A percentile compares a stretch with the other conserved stretches of the same genome.
These are phyloP conservation scores for Trichoderma koningiopsis DNA, from an alignment of 2,329 filamentous ascomycete species.

Conservation along the genomic window DNA sequence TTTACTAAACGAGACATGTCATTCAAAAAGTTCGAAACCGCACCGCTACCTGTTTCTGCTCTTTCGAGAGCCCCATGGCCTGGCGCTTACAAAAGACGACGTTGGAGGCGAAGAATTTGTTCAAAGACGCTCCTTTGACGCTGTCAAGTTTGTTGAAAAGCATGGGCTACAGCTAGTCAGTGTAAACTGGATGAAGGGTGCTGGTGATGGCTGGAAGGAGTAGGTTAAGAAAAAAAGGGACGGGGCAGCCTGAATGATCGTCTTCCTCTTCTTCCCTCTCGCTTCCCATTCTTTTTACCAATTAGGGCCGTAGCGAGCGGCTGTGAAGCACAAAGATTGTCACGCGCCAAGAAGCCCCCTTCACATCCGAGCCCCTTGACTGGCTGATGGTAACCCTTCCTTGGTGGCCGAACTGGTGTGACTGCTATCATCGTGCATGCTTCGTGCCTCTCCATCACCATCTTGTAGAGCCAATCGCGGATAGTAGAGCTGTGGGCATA, in stretches of 20 bases:
- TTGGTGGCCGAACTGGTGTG: slow-evolving; percentile 21
- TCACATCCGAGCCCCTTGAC: slow-evolving; percentile 13
- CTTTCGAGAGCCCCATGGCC: slow-evolving; percentile 43
- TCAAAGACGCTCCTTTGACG: slow-evolving; percentile 47
- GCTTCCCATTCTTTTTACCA: background rate
- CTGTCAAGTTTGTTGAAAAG: slow-evolving; percentile 43
- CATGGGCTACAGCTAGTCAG: slow-evolving; percentile 44
- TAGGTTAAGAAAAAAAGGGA: slow-evolving; percentile 8
- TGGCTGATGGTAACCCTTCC: slow-evolving; percentile 15
- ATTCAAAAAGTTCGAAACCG: slow-evolving; percentile 45
- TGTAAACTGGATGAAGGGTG: slow-evolving; percentile 51
- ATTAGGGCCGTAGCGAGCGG: slow-evolving; percentile 16
- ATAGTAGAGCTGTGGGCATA: slow-evolving; percentile 11
- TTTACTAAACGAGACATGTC: background rate
- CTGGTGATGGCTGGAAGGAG: slow-evolving; percentile 47
- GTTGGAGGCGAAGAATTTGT: slow-evolving; percentile 51
- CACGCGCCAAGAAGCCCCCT: slow-evolving; percentile 8
- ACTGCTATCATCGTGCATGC: slow-evolving; percentile 23
- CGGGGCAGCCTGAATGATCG: background rate
- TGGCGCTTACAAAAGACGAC: slow-evolving; percentile 44
- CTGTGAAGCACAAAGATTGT: slow-evolving; percentile 15
- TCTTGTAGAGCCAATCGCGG: slow-evolving; percentile 21
- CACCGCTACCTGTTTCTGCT: slow-evolving; percentile 51
- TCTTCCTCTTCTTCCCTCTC: background rate
- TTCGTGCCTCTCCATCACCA: slow-evolving; percentile 15